Percentiles rank a stretch among this genome's conserved stretches.
These are phyloP conservation scores for Biscutella auriculata DNA, from an alignment of 441 rosid genomes.

Conservation along the genomic window DNA sequence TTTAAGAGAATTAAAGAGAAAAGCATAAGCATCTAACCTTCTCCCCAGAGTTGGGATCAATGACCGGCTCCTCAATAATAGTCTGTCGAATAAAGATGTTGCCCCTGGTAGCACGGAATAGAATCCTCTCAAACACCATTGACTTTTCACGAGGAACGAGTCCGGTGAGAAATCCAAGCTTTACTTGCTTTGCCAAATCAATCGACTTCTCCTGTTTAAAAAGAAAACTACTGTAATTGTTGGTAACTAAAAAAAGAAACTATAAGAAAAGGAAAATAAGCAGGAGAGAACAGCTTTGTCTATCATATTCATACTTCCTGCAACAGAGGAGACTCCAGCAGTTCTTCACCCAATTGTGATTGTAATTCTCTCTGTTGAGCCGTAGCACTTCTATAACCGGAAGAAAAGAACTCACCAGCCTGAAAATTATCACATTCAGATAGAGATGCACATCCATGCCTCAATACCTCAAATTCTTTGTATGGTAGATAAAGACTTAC, in stretches of 20 bases:
- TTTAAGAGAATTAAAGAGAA: not conserved
- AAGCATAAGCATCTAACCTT: constrained; percentile 36
- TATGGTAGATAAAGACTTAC: not conserved
- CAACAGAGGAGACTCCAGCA: constrained; percentile 67
- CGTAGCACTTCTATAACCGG: constrained; percentile 50
- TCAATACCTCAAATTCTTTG: not conserved
- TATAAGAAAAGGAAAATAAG: not conserved
- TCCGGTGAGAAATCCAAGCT: constrained; percentile 72
- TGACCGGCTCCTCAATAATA: constrained; percentile 54
- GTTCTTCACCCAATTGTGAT: constrained; percentile 40
- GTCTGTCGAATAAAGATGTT: constrained; percentile 62
- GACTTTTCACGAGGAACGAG: constrained; percentile 78
- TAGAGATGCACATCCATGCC: not conserved
- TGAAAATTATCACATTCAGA: constrained; percentile 17
- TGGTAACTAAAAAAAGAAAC: not conserved
- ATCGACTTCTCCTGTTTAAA: constrained; percentile 39
- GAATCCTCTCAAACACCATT: constrained; percentile 79
- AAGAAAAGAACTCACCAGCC: constrained; percentile 74
- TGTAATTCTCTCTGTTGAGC: constrained; percentile 64
- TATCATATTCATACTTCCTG: constrained; percentile 35
- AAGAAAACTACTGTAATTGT: constrained; percentile 1
- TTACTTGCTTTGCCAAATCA: constrained; percentile 78
- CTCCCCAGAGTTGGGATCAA: constrained; percentile 74
- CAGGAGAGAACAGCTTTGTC: not conserved
- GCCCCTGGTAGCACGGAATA: constrained; percentile 95